phyloP scores from a whole-genome alignment of 495 filamentous ascomycete genomes.

The Annulohypoxylon maeteangense region DNA sequence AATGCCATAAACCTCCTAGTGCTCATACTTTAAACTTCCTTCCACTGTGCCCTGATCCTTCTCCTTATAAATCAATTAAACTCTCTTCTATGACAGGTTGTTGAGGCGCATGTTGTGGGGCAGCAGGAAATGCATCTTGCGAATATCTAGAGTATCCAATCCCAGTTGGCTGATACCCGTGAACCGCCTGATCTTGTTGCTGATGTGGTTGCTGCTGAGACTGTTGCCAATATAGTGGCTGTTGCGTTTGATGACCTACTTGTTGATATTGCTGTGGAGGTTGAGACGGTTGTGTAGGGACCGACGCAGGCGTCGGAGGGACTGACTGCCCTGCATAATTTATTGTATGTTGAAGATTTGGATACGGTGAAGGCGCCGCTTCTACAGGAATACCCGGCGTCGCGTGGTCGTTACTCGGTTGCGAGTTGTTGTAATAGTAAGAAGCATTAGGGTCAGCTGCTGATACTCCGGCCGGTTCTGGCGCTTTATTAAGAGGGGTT shows the following conservation, averaged over 20 bases:
- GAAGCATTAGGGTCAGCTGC: constrained; percentile 58
- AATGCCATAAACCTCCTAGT: constrained; percentile 6
- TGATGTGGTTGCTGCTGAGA: constrained; percentile 44
- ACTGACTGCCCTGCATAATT: constrained; percentile 56
- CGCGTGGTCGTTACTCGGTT: constrained; percentile 48
- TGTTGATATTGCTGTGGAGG: constrained; percentile 46
- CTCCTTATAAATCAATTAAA: constrained; percentile 80
- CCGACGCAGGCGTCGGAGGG: constrained; percentile 57
- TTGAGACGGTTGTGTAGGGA: constrained; percentile 53
- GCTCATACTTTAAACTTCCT: not conserved
- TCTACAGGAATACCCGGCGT: constrained; percentile 52
- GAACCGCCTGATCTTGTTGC: constrained; percentile 46
- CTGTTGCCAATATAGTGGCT: constrained; percentile 58
- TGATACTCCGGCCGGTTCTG: constrained; percentile 48
- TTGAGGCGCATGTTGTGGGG: constrained; percentile 69
- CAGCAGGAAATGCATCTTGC: constrained; percentile 72
- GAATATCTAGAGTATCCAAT: constrained; percentile 66
- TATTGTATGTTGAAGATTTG: constrained; percentile 54
- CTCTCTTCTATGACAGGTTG: constrained; percentile 83
- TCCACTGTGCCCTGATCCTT: not conserved
- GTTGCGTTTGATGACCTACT: constrained; percentile 39
- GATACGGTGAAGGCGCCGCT: constrained; percentile 54
- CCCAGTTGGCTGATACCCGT: constrained; percentile 58
- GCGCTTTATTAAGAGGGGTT: constrained; percentile 44
- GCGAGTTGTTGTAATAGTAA: constrained; percentile 60